Evolutionary conservation across 2,329 filamentous ascomycete species (phyloP).

Genomic region (Colletotrichum sp.): DNA sequence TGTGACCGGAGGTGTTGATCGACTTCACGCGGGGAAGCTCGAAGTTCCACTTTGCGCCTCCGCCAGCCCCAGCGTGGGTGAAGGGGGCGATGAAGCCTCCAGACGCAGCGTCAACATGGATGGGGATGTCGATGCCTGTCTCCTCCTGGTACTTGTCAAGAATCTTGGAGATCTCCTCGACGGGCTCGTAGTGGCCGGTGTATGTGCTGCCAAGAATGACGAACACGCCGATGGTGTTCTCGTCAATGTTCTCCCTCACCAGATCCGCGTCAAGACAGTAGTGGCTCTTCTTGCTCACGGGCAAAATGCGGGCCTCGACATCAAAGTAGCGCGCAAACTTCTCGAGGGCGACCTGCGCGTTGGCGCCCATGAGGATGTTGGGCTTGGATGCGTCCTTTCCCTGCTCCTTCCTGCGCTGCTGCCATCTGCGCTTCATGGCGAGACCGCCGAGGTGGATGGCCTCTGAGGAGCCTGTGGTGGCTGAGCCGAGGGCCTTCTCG

Average conservation of each 20-base stretch:
- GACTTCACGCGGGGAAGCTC: conserved; percentile 65
- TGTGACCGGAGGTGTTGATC: conserved; percentile 70
- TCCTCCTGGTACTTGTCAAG: conserved; percentile 67
- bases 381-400: conserved; percentile 69
- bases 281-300: conserved; percentile 64
- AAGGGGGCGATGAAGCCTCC: conserved; percentile 69
- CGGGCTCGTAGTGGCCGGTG: conserved; percentile 76
- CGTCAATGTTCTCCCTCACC: conserved; percentile 71
- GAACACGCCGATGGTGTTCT: conserved; percentile 80
- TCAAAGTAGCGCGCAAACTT: conserved; percentile 80
- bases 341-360: conserved; percentile 75
- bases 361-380: conserved; percentile 78
- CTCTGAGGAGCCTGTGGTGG: conserved; percentile 74
- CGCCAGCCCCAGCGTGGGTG: conserved; percentile 56
- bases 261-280: conserved; percentile 68
- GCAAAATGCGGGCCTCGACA: conserved; percentile 70
- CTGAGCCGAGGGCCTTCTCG: conserved; percentile 70
- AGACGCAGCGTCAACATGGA: conserved; percentile 68
- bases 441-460: conserved; percentile 74
- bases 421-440: conserved; percentile 79
- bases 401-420: conserved; percentile 62
- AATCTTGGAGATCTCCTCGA: conserved; percentile 70
- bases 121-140: conserved; percentile 69
- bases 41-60: conserved; percentile 67
- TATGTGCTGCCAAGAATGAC: conserved; percentile 76